Base-by-base conservation (phyloP, 225 moss, liverwort and hornwort genomes). In the Bryum argenteum region DNA sequence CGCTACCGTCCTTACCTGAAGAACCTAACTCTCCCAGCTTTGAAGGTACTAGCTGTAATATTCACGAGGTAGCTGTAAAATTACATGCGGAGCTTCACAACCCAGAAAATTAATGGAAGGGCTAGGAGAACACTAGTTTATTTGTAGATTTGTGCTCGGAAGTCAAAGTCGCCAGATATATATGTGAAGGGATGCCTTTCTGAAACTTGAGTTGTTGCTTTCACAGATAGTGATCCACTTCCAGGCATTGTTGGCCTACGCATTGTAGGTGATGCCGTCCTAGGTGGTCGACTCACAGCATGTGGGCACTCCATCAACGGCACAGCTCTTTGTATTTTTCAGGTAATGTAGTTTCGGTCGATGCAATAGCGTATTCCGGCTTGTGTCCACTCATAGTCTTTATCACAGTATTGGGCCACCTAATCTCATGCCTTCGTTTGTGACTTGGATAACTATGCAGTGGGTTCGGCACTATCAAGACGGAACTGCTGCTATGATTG, bases 301-400 rank as follows among this genome's bases (percentile, higher is more conserved):
- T 98, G 98, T 86, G 98, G 98, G 17, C 94, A 92, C 81, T 92
- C 98, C 65, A 89, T 92, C 58, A 91, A 98, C 64, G 98, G 98
- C 82, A 98, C 98, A 47, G 79, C 94, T 74, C 80, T 98, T 51
- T 98, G 98, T 78, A 98, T 98, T 76, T 98, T 98, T 76, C 98
- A 96, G 93, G 96, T 96, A 84, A 56, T 58, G 37, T 55, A 66
- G 66, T 22, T 14, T 44, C 54, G 33, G 51, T 24, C 51, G 26
- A 9, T 52, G 22, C 14, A 24, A 18, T 15, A 41, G 40, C 56
- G 38, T 55, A 11, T 22, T 9, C 47, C 47, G 16, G 23, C 47
- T 52, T 76, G 22, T 9, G 11, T 54, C 8, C 20, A 6, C 17
- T 70, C 33, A 47, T 56, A 47, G 26, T 37, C 56, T 69, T 16